Base-by-base conservation (phyloP, 106 monocot genomes). In the Apostasia ramifera region DNA sequence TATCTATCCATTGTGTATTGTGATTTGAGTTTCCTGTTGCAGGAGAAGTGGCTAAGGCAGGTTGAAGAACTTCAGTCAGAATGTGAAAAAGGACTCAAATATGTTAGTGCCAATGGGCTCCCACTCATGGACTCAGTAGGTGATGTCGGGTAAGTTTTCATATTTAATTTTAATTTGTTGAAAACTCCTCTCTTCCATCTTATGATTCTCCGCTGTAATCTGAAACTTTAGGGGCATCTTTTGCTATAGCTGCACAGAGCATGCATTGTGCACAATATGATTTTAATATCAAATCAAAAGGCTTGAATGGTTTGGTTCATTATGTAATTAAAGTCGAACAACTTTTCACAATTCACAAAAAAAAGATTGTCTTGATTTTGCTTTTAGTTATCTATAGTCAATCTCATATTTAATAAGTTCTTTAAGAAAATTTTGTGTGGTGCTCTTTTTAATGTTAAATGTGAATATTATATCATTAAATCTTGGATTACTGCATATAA, bases 21-120 rank as follows among this genome's bases (percentile, higher is more conserved):
- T 26, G 26, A 66, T 55, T 55, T 1, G 8, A 1, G 15, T 59
- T 68, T 3, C 55, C 64, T 77, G 39, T 63, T 41, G 8, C 67
- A 97, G 95, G 95, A 97, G 71, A 82, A 45, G 53, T 81, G 86
- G 82, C 65, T 89, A 63, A 82, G 62, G 48, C 89, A 95, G 77
- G 92, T 95, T 10, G 81, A 84, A 71, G 86, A 92, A 66, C 89
- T 97, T 85, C 84, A 82, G 70, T 43, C 66, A 10, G 77, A 80
- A 43, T 89, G 95, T 66, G 86, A 97, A 10, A 82, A 80, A 68
- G 86, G 89, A 3, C 69, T 97, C 8, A 86, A 73, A 59, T 77
- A 67, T 86, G 77, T 76, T 45, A 54, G 64, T 54, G 58, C 63
- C 2, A 77, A 86, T 57, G 55, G 53, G 12, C 58, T 73, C 15